Base-by-base conservation (phyloP, 1,284 basidiomycete genomes). In the Ceratobasidium sp. region DNA sequence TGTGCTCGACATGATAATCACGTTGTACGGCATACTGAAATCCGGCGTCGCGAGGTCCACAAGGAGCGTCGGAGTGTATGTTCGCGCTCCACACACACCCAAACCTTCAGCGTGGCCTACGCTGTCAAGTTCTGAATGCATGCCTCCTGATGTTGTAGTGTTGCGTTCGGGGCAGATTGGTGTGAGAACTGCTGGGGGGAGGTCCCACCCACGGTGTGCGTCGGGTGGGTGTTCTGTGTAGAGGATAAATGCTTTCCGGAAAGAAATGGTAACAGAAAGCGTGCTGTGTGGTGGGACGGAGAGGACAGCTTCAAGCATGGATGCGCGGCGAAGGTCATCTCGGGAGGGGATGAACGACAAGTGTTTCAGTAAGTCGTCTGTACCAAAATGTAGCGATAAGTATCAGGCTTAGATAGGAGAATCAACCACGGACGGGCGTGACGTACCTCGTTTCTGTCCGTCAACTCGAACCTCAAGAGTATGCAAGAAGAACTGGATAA, bases 11-110 rank as follows among this genome's bases (percentile, higher is more conserved):
- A 98, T 93, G 80, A 98, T 97, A 82, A 99, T 99, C 77, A 99
- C 97, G 83, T 99, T 99, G 85, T 99, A 99, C 14, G 97, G 97
- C 96, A 99, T 99, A 80, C 94, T 97, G 83, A 99, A 99, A 84
- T 99, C 97, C 0, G 98, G 98, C 8, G 95, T 97, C 8, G 97
- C 93, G 29, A 98, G 87, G 81, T 98, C 95, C 53, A 98, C 89
- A 31, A 99, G 88, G 22, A 96, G 86, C 14, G 92, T 88, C 0
- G 90, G 86, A 0, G 95, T 95, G 82, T 97, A 98, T 72, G 96
- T 88, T 53, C 90, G 84, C 79, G 79, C 75, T 65, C 67, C 66
- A 24, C 63, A 75, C 29, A 44, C 36, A 27, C 60, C 67, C 15
- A 29, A 36, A 33, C 19, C 66, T 65, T 31, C 63, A 51, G 19